Evolutionary conservation across 768 basidiomycete species (phyloP).

Genomic region (Lactifluus hygrophoroides): DNA sequence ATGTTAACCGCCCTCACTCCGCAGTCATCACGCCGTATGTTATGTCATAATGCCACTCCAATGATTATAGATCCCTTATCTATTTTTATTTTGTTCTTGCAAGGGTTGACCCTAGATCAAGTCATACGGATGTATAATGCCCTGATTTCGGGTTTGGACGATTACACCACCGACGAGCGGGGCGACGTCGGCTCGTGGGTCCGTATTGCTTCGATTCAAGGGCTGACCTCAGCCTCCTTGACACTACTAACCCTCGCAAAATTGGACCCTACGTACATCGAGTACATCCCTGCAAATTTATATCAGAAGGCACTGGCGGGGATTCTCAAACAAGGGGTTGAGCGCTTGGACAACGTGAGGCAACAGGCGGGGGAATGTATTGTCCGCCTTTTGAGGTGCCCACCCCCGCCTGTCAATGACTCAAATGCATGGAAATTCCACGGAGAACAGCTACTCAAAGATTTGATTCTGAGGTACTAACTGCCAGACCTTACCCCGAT

Average conservation of each 20-base stretch:
- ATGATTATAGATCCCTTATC: neutral
- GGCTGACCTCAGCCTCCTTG: conserved; percentile 46
- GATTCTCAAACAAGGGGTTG: conserved; percentile 82
- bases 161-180: conserved; percentile 90
- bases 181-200: conserved; percentile 98
- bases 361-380: conserved; percentile 67
- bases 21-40: conserved; percentile 39
- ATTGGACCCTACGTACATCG: conserved; percentile 38
- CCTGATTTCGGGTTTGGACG: conserved; percentile 64
- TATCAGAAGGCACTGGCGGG: conserved; percentile 53
- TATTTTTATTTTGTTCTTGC: no score
- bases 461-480: conserved; percentile 44
- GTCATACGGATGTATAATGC: conserved; percentile 37
- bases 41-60: neutral
- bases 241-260: conserved; percentile 40
- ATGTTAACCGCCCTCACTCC: conserved; percentile 40
- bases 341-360: conserved; percentile 85
- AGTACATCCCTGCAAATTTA: conserved; percentile 50
- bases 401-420: conserved; percentile 35
- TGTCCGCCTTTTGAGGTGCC: conserved; percentile 38
- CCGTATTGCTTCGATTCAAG: conserved; percentile 66
- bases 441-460: conserved; percentile 37
- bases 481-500: conserved; percentile 14
- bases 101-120: conserved; percentile 6
- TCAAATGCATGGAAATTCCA: conserved; percentile 45